Percentiles rank a stretch among this genome's conserved stretches.
Conservation (phyloP, 805 yeast genomes). For the Ogataea wickerhamii region DNA sequence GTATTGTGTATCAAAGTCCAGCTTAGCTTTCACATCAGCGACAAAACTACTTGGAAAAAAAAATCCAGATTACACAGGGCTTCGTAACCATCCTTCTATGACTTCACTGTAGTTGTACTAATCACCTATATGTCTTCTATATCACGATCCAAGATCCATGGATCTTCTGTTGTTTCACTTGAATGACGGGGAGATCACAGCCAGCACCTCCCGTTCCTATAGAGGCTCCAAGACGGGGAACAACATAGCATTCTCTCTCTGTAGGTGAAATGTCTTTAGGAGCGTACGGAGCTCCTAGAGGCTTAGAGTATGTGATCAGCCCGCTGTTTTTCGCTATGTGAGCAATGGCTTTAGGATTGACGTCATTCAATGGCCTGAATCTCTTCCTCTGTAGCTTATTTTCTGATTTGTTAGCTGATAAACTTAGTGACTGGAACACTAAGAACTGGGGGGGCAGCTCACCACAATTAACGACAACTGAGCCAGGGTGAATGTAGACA, state of each 20-base stretch:
- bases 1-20: too few relatives aligned
- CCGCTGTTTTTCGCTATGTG: conserved; percentile 73
- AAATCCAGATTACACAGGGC: too few relatives aligned
- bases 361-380: conserved; percentile 73
- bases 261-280: conserved; percentile 64
- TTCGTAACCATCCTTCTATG: too few relatives aligned
- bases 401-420: conserved; percentile 44
- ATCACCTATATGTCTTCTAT: not conserved
- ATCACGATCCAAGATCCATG: conserved; percentile 61
- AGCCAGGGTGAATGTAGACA: conserved; percentile 79
- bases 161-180: conserved; percentile 66
- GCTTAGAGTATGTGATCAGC: conserved; percentile 81
- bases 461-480: conserved; percentile 59
- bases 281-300: conserved; percentile 85
- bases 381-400: conserved; percentile 47
- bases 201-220: conserved; percentile 82
- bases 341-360: conserved; percentile 69
- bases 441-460: conserved; percentile 75
- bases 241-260: conserved; percentile 82
- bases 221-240: conserved; percentile 84
- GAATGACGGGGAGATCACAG: conserved; percentile 84
- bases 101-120: too few relatives aligned
- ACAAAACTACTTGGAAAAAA: too few relatives aligned
- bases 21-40: too few relatives aligned
- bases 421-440: conserved; percentile 66